Evolutionary conservation across 2,329 filamentous ascomycete species (phyloP).

Genomic region (Macrophomina pseudophaseolina): DNA sequence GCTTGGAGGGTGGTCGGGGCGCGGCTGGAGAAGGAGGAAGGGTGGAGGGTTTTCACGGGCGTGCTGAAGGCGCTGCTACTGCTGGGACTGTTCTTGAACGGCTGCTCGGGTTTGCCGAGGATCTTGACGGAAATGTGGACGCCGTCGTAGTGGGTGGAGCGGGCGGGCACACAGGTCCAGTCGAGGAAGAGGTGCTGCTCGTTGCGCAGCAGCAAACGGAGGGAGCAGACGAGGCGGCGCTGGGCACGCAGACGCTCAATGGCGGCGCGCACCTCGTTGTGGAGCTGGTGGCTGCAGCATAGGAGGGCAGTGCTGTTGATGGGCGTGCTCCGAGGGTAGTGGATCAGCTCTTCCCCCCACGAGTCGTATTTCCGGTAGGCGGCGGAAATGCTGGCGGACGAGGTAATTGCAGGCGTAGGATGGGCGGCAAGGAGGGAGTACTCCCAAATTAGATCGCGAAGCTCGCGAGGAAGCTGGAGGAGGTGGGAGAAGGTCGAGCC

Average conservation of each 20-base stretch:
- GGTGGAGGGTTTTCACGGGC: constrained; percentile 5
- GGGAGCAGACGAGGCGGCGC: neutral
- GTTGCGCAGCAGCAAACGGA: constrained; percentile 21
- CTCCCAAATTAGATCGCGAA: constrained; percentile 22
- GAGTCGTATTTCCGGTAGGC: constrained; percentile 19
- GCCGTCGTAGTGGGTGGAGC: constrained; percentile 8
- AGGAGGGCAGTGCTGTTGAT: constrained; percentile 22
- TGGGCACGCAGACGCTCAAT: constrained; percentile 6
- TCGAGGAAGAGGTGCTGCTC: constrained; percentile 19
- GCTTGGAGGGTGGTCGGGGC: neutral
- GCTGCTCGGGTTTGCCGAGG: neutral
- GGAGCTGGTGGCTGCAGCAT: constrained; percentile 11
- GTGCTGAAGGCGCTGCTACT: no score
- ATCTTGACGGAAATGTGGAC: constrained; percentile 17
- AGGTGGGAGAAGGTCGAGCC: constrained; percentile 3
- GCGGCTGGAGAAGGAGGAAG: neutral
- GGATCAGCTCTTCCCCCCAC: constrained; percentile 9
- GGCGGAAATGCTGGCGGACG: neutral
- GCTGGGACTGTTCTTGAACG: neutral
- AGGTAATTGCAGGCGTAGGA: neutral
- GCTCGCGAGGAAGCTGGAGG: constrained; percentile 14
- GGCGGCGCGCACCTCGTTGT: constrained; percentile 3
- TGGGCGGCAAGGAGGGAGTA: constrained; percentile 1
- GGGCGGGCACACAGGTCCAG: constrained; percentile 14
- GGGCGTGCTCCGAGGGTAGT: constrained; percentile 9